phyloP scores from a whole-genome alignment of 345 rosid species.

The Conringia planisiliqua region DNA sequence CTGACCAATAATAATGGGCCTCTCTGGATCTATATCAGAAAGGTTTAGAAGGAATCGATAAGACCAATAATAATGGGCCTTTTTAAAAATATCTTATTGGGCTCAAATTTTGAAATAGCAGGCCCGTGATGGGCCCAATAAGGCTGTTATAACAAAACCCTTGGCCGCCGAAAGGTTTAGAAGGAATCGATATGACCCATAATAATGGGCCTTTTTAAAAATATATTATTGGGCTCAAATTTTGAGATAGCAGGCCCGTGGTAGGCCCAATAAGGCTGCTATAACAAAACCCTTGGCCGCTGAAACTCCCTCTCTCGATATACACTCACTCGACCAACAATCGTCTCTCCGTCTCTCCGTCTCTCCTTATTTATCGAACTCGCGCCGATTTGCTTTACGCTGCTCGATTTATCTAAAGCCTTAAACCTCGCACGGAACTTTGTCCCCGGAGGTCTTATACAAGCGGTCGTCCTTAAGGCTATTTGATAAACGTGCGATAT shows the following conservation, averaged over 20 bases:
- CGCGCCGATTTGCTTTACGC: neutral
- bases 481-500: neutral
- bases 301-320: neutral
- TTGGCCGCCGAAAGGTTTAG: too few relatives aligned
- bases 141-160: too few relatives aligned
- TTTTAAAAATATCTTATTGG: too few relatives aligned
- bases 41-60: too few relatives aligned
- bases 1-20: too few relatives aligned
- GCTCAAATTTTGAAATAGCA: too few relatives aligned
- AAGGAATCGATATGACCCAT: neutral
- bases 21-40: too few relatives aligned
- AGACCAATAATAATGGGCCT: too few relatives aligned
- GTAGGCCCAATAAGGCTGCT: neutral
- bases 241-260: neutral
- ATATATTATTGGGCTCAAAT: neutral
- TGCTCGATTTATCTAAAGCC: neutral
- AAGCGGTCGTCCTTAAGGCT: neutral
- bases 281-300: slow-evolving; percentile 1
- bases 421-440: neutral
- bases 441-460: neutral
- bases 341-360: too few relatives aligned
- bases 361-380: neutral
- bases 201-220: neutral
- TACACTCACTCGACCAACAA: neutral
- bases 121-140: too few relatives aligned